Evolutionary conservation across 2,329 filamentous ascomycete genomes (phyloP).

Genomic region (Bipolaris bicolor): DNA sequence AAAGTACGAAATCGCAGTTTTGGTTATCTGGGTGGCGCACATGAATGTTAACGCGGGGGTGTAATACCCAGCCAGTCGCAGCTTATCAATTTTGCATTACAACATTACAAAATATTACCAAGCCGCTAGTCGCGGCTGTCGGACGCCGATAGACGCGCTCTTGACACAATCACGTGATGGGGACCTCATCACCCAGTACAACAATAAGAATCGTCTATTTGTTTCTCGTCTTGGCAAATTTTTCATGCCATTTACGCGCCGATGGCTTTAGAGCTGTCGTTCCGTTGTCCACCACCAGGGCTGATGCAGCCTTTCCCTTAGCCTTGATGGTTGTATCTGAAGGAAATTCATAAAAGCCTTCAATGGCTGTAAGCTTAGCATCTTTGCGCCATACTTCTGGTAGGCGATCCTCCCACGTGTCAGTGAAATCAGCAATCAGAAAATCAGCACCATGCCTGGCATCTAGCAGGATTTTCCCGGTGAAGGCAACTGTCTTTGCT

Average conservation of each 20-base stretch:
- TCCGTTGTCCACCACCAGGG: conserved; percentile 10
- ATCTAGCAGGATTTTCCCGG: conserved; percentile 41
- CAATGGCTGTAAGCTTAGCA: conserved; percentile 41
- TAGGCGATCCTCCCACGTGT: conserved; percentile 47
- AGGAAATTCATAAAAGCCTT: conserved; percentile 42
- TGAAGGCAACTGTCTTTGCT: conserved; percentile 39
- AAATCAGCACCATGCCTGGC: conserved; percentile 34
- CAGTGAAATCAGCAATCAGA: conserved; percentile 44
- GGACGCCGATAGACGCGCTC: conserved; percentile 12
- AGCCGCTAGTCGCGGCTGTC: conserved; percentile 23
- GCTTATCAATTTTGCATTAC: conserved; percentile 22
- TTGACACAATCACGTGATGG: conserved; percentile 18
- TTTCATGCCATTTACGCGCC: conserved; percentile 51
- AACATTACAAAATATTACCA: conserved; percentile 4
- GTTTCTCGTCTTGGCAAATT: conserved; percentile 44
- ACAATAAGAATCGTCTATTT: conserved; percentile 19
- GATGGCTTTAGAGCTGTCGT: conserved; percentile 31
- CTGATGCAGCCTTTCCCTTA: conserved; percentile 22
- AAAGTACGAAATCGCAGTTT: background rate
- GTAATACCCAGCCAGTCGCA: conserved; percentile 18
- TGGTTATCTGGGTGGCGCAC: conserved; percentile 13
- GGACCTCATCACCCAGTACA: background rate
- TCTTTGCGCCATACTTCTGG: conserved; percentile 48
- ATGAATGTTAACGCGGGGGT: conserved; percentile 6
- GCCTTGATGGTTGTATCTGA: conserved; percentile 41